These are phyloP conservation scores for Didymella pomorum DNA, from an alignment of 2,329 filamentous ascomycete genomes.

Conservation along the genomic window DNA sequence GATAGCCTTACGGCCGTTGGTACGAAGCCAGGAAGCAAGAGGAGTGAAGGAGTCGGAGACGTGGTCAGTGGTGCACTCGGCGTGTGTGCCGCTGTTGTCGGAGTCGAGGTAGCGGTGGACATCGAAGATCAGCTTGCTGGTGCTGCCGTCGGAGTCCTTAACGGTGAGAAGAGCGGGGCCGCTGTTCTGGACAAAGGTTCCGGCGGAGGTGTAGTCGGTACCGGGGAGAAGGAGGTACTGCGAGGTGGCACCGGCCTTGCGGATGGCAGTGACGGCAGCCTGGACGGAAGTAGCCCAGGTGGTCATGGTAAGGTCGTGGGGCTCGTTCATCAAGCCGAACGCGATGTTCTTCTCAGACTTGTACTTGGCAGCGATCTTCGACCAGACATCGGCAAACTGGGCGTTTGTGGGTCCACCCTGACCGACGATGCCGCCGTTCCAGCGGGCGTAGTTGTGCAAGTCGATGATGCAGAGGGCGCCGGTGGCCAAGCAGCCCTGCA, in stretches of 20 bases:
- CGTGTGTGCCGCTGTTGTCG: constrained; percentile 51
- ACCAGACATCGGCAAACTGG: constrained; percentile 67
- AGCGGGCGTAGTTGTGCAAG: constrained; percentile 60
- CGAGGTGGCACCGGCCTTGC: constrained; percentile 66
- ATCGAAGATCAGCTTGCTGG: constrained; percentile 60
- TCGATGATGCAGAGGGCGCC: constrained; percentile 69
- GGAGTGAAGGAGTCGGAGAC: constrained; percentile 46
- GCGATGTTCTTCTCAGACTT: constrained; percentile 61
- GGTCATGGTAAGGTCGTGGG: constrained; percentile 64
- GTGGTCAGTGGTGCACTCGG: constrained; percentile 37
- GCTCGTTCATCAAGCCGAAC: constrained; percentile 75
- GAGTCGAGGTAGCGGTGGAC: constrained; percentile 55
- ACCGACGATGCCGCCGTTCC: constrained; percentile 69
- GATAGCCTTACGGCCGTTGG: constrained; percentile 51
- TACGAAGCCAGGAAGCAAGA: constrained; percentile 49
- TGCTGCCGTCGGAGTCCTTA: constrained; percentile 67
- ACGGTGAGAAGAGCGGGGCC: constrained; percentile 61
- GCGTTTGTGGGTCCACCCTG: constrained; percentile 70
- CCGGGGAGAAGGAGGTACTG: constrained; percentile 72
- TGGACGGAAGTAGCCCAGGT: constrained; percentile 69
- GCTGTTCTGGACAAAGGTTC: constrained; percentile 36
- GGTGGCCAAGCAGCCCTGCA: constrained; percentile 64
- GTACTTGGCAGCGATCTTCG: constrained; percentile 64
- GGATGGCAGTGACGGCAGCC: constrained; percentile 70
- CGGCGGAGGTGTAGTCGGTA: constrained; percentile 61